Base-by-base conservation (phyloP, 2,329 filamentous ascomycete species). In the Xylariaceae sp. region DNA sequence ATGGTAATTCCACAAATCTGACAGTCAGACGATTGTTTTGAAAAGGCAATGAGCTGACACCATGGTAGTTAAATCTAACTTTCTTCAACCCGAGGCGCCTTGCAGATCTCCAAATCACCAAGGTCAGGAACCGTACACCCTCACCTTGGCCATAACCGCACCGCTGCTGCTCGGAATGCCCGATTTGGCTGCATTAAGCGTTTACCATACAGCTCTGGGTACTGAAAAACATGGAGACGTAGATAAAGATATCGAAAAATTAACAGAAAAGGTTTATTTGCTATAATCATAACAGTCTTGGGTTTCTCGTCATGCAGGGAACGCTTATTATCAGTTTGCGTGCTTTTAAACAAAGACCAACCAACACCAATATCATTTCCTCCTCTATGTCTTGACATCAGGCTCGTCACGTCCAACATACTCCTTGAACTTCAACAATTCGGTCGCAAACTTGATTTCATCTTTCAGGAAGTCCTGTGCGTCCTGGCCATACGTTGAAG, bases 401-500 rank as follows among this genome's bases (percentile, higher is more conserved):
- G 95, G 95, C 81, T 96, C 90, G 69, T 92, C 92, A 60, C 93
- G 88, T 73, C 92, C 93, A 68, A 98, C 87, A 73, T 89, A 92
- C 81, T 97, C 90, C 82, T 97, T 91, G 76, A 99, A 89, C 82
- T 94, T 92, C 72, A 99, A 82, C 58, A 99, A 81, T 52, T 88
- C 85, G 2, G 92, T 90, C 19, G 94, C 91, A 67, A 96, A 85
- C 73, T 88, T 84, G 70, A 99, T 91, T 73, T 96, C 92, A 56
- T 91, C 90, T 81, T 91, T 89, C 69, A 99, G 83, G 81, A 96
- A 99, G 56, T 94, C 92, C 78, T 99, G 95, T 12, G 93, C 92
- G 74, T 96, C 91, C 70, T 89, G 75, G 56, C 81, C 85, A 72
- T 95, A 96, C 58, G 87, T 92, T 61, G 84, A 87, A 61, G 87